These are phyloP conservation scores for Exophiala calicioides DNA, from an alignment of 2,329 filamentous ascomycete species.

Conservation along the genomic window DNA sequence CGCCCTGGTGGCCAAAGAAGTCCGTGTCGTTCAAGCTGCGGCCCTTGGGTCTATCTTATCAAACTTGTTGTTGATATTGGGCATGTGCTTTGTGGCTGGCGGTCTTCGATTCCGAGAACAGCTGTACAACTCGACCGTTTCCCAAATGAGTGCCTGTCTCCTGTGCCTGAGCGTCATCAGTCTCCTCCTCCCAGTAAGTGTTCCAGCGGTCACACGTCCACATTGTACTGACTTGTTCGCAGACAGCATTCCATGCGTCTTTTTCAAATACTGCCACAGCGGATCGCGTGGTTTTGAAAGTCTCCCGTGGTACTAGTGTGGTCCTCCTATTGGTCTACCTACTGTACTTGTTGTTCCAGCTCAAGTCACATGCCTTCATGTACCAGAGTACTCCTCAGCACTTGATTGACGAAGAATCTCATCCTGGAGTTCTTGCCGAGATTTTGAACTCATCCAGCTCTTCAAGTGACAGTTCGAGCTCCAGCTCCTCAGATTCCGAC, in stretches of 20 bases:
- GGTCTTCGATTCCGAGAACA: conserved; percentile 86
- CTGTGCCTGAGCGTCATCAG: conserved; percentile 89
- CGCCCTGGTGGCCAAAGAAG: conserved; percentile 76
- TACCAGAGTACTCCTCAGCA: conserved; percentile 91
- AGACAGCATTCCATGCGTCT: conserved; percentile 86
- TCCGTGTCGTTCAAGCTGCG: conserved; percentile 88
- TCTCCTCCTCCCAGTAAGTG: conserved; percentile 66
- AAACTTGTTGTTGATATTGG: conserved; percentile 83
- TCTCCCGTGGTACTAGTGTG: conserved; percentile 87
- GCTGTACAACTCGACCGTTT: conserved; percentile 94
- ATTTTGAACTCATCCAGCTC: conserved; percentile 72
- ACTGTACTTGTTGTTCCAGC: conserved; percentile 83
- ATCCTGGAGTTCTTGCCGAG: conserved; percentile 78
- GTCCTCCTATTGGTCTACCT: conserved; percentile 78
- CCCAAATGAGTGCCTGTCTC: conserved; percentile 92
- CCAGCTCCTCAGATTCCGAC: conserved; percentile 64
- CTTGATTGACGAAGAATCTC: conserved; percentile 87
- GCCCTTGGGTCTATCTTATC: conserved; percentile 86
- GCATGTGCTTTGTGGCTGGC: conserved; percentile 87
- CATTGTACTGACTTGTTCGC: conserved; percentile 5
- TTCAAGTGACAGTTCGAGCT: conserved; percentile 56
- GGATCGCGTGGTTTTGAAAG: conserved; percentile 72
- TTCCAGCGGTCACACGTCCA: background rate
- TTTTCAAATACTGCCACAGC: conserved; percentile 66
- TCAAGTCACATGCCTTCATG: conserved; percentile 89